A percentile compares a stretch with the other conserved stretches of the same genome.
Evolutionary conservation across 2,329 filamentous ascomycete genomes (phyloP).

Genomic region (Amauroascus niger): DNA sequence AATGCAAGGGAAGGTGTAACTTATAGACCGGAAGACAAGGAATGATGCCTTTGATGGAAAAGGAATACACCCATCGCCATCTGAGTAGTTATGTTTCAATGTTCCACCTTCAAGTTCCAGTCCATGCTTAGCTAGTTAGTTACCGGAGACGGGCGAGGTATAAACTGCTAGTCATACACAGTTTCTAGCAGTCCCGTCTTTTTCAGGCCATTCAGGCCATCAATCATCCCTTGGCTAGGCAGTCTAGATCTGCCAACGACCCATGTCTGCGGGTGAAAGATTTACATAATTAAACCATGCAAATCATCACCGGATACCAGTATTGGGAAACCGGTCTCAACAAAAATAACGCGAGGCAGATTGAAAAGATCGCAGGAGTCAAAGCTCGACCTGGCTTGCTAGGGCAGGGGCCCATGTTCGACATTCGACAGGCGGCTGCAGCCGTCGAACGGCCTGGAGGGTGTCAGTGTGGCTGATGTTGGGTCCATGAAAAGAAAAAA

Average conservation of each 20-base stretch:
- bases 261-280: neutral
- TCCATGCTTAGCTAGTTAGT: too few species aligned
- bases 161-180: neutral
- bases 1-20: neutral
- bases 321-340: neutral
- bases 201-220: neutral
- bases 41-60: too few species aligned
- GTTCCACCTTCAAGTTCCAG: too few species aligned
- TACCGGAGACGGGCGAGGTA: too few species aligned
- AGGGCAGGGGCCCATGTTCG: neutral
- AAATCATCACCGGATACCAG: neutral
- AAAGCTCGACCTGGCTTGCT: neutral
- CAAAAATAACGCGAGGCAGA: conserved; percentile 3
- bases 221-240: neutral
- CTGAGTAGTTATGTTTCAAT: neutral
- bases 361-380: neutral
- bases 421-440: neutral
- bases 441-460: neutral
- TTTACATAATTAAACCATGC: conserved; percentile 2
- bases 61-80: neutral
- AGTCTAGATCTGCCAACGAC: conserved; percentile 4
- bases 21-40: too few species aligned
- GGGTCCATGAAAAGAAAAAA: neutral
- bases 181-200: neutral
- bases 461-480: neutral